Percentiles rank a stretch among this genome's conserved stretches.
Conservation (phyloP, 176 grass and related monocot genomes). For the Zoysia pacifica region DNA sequence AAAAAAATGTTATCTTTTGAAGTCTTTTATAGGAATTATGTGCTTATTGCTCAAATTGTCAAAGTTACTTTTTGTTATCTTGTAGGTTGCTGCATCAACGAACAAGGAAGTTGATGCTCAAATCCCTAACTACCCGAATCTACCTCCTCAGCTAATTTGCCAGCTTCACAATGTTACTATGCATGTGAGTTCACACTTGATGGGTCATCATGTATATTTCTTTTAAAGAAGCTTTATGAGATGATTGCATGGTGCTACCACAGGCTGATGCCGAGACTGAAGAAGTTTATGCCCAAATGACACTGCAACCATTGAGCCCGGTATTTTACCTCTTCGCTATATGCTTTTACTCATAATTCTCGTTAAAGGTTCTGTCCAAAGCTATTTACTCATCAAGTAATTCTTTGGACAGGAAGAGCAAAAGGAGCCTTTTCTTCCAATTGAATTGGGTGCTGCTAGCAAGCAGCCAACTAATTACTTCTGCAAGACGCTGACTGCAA, state of each 20-base stretch:
- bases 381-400: constrained; percentile 21
- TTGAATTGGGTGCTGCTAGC: constrained; percentile 73
- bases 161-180: constrained; percentile 99
- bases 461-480: constrained; percentile 98
- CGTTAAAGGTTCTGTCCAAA: background rate
- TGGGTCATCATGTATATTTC: constrained; percentile 28
- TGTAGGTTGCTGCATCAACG: constrained; percentile 87
- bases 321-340: constrained; percentile 50
- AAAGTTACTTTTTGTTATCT: constrained; percentile 23
- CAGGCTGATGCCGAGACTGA: constrained; percentile 95
- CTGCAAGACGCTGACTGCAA: constrained; percentile 96
- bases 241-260: constrained; percentile 24
- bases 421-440: constrained; percentile 85
- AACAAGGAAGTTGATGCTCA: constrained; percentile 94
- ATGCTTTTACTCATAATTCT: constrained; percentile 20
- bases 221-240: background rate
- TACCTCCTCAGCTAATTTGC: constrained; percentile 91
- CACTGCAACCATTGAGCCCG: constrained; percentile 78
- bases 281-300: constrained; percentile 99
- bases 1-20: background rate
- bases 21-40: constrained; percentile 6
- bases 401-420: constrained; percentile 74
- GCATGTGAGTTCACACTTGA: constrained; percentile 67
- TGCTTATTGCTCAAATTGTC: constrained; percentile 41
- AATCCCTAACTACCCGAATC: constrained; percentile 92